Conservation (phyloP, 306 rosid species). For the Gleditsia sinensis region DNA sequence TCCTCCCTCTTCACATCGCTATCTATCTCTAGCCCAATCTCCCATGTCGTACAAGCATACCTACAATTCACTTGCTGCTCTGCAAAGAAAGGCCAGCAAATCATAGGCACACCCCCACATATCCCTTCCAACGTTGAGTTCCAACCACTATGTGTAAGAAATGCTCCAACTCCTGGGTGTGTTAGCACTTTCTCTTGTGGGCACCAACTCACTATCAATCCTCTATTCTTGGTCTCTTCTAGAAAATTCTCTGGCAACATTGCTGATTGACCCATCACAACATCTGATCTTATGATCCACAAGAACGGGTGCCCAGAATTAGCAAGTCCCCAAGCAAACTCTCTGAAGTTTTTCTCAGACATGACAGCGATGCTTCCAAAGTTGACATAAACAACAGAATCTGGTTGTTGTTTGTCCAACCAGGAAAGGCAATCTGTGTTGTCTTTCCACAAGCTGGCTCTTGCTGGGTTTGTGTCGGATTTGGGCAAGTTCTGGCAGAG, state of each 20-base stretch:
- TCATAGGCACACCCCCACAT: slow-evolving; percentile 42
- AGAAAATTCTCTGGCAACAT: slow-evolving; percentile 29
- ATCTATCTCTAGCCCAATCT: slow-evolving; percentile 43
- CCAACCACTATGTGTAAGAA: slow-evolving; percentile 23
- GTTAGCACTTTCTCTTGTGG: slow-evolving; percentile 42
- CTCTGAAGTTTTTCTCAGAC: slow-evolving; percentile 33
- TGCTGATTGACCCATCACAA: slow-evolving; percentile 26
- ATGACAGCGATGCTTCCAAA: slow-evolving; percentile 44
- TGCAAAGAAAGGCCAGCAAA: slow-evolving; percentile 58
- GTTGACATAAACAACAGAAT: slow-evolving; percentile 47
- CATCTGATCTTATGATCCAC: slow-evolving; percentile 47
- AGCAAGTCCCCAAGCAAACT: slow-evolving; percentile 55
- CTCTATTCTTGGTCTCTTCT: slow-evolving; percentile 40
- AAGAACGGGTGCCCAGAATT: slow-evolving; percentile 42
- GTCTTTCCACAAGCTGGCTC: slow-evolving; percentile 47
- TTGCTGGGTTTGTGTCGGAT: slow-evolving; percentile 6
- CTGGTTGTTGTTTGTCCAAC: slow-evolving; percentile 35
- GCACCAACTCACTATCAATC: slow-evolving; percentile 42
- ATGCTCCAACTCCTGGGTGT: slow-evolving; percentile 46
- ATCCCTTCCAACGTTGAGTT: slow-evolving; percentile 40
- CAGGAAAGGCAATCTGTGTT: slow-evolving; percentile 38
- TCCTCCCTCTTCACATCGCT: slow-evolving; percentile 37
- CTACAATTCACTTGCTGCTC: slow-evolving; percentile 47
- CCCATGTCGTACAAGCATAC: slow-evolving; percentile 42
- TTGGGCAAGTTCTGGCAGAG: too few species aligned